Conservation (phyloP, 257 asterid species). For the Eustoma russellianum region DNA sequence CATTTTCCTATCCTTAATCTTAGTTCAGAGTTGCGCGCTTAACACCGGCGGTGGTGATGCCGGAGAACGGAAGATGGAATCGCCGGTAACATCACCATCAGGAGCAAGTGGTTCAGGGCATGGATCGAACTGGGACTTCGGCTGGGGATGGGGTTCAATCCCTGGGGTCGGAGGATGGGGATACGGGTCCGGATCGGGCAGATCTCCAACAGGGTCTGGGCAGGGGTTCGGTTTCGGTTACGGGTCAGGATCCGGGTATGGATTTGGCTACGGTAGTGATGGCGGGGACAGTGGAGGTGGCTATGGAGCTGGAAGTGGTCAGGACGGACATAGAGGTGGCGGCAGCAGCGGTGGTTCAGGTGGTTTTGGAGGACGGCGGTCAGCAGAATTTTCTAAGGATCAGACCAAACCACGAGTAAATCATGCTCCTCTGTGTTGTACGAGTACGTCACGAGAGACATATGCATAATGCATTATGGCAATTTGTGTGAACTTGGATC, state of each 20-base stretch:
- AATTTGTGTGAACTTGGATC: neutral
- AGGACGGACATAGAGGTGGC: constrained; percentile 9
- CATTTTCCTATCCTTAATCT: constrained; percentile 2
- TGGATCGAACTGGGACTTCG: constrained; percentile 27
- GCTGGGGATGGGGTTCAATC: constrained; percentile 42
- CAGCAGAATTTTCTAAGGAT: constrained; percentile 5
- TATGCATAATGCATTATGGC: neutral
- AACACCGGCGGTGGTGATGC: constrained; percentile 2
- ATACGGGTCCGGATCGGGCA: constrained; percentile 33
- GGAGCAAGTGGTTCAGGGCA: constrained; percentile 31
- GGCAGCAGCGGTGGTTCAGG: constrained; percentile 9
- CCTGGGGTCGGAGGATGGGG: constrained; percentile 41
- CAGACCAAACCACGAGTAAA: constrained; percentile 6
- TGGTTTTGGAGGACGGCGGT: neutral
- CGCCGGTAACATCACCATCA: neutral
- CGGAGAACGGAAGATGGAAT: constrained; percentile 8
- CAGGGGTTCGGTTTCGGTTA: constrained; percentile 26
- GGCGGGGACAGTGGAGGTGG: constrained; percentile 13
- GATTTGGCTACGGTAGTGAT: constrained; percentile 27
- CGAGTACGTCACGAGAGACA: neutral
- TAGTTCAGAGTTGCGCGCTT: neutral
- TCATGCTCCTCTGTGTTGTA: neutral
- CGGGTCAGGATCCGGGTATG: constrained; percentile 26
- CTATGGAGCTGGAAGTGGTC: constrained; percentile 18
- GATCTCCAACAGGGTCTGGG: constrained; percentile 26